Conservation (phyloP, 2,329 filamentous ascomycete genomes). For the Microdochium trichocladiopsis region DNA sequence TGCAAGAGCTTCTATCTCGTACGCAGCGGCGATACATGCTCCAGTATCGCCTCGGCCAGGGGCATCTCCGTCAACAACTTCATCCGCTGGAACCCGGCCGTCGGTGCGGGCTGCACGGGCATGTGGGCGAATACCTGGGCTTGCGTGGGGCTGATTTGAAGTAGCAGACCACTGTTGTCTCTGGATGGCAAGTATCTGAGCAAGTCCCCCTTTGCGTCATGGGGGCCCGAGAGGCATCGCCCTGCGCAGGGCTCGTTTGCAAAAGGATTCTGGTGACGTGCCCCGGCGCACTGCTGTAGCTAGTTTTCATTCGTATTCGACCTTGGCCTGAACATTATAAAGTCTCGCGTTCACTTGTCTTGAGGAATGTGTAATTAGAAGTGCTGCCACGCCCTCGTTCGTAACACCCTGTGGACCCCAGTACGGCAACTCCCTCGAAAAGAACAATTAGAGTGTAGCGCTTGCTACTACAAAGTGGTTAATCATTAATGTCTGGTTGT, state of each 20-base stretch:
- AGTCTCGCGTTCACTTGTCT: neutral
- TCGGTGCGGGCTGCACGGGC: neutral
- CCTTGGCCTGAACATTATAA: neutral
- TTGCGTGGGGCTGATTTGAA: neutral
- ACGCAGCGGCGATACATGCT: neutral
- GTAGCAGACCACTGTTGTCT: neutral
- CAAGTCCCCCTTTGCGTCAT: neutral
- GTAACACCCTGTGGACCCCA: neutral
- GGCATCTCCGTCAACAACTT: neutral
- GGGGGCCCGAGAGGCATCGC: neutral
- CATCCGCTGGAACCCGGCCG: neutral
- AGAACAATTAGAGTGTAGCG: neutral
- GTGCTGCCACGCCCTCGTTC: neutral
- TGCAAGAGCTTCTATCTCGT: constrained; percentile 1
- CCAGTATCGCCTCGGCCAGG: neutral
- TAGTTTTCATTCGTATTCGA: neutral
- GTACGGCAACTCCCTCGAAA: neutral
- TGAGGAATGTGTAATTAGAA: neutral
- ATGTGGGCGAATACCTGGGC: neutral
- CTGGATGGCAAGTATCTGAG: neutral
- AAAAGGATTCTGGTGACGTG: neutral
- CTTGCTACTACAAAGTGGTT: neutral
- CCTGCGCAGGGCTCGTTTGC: neutral
- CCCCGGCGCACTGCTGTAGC: neutral
- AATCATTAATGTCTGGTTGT: neutral